Base-by-base conservation (phyloP, 345 rosid species). In the Euphorbia pulcherrima region DNA sequence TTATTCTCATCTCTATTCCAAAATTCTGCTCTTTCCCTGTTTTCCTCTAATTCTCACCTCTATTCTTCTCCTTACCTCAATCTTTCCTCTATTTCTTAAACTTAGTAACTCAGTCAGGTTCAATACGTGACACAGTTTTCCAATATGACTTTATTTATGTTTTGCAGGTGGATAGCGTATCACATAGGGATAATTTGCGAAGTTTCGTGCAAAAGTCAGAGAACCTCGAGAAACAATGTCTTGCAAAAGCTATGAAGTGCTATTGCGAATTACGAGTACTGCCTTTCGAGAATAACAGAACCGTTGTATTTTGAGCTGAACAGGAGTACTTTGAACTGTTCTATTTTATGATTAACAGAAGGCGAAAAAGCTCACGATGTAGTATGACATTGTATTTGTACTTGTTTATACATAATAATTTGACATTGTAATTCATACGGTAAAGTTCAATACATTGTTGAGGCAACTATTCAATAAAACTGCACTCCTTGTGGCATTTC, bases 161-260 rank as follows among this genome's bases (percentile, higher is more conserved):
- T n/a, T 76, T 78, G 76, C 83, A 91, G 99, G 99, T 91, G 66
- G 99, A 91, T 83, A 82, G 92, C 71, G 97, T 94, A 75, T 86
- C 93, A 30, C 97, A 94, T 76, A 75, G 92, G 74, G 99, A 94
- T 80, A 91, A 83, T 67, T 72, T 91, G 79, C 80, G 68, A 55
- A 88, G 92, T 77, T 91, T 90, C 72, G 86, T 88, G 55, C 92
- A 80, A 66, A 94, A 91, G 88, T 94, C 99, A 10, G 96, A 89
- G 72, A 90, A 81, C 73, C 92, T 94, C 1, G 99, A 94, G 86
- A 94, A 82, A 77, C 92, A 83, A 70, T 94, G 99, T 76, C 97
- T 94, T 67, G 70, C 80, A 13, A 87, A 81, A 79, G 99, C 96
- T 37, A 74, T 89, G 67, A 84, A 84, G 69, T 91, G 90, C 4